These are phyloP conservation scores for Penicillium sp. DNA, from an alignment of 2,329 filamentous ascomycete genomes.

Conservation along the genomic window DNA sequence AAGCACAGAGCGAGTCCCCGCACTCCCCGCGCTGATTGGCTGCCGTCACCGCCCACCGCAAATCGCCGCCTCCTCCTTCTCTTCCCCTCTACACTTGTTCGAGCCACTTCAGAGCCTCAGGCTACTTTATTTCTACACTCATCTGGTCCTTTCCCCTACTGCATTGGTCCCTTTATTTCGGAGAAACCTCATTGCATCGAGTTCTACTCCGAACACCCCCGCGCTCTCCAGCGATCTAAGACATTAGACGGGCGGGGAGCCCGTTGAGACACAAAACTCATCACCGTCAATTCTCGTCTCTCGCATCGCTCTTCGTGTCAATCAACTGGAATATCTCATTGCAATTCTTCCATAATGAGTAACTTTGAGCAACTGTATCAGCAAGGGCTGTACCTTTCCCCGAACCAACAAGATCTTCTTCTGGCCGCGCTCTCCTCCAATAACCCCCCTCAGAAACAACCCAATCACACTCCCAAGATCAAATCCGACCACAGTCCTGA, in stretches of 20 bases:
- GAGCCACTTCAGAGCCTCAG: conserved; percentile 5
- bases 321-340: neutral
- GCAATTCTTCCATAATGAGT: conserved; percentile 32
- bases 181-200: too few species aligned
- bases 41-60: conserved; percentile 7
- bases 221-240: neutral
- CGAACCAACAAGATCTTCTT: conserved; percentile 69
- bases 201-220: too few species aligned
- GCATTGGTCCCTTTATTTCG: too few species aligned
- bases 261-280: conserved; percentile 15
- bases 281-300: neutral
- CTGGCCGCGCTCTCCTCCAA: conserved; percentile 72
- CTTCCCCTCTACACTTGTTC: conserved; percentile 3
- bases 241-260: conserved; percentile 32
- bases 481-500: conserved; percentile 27
- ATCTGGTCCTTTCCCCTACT: too few species aligned
- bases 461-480: conserved; percentile 18
- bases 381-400: conserved; percentile 63
- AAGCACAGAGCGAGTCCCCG: conserved; percentile 14
- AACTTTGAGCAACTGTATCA: conserved; percentile 39
- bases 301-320: neutral
- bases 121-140: too few species aligned
- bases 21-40: conserved; percentile 13
- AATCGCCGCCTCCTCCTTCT: conserved; percentile 8
- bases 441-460: conserved; percentile 38